Percentiles rank a stretch among this genome's conserved stretches.
Conservation (phyloP, 139 green algal genomes). For the Zygnema circumcarinatum region DNA sequence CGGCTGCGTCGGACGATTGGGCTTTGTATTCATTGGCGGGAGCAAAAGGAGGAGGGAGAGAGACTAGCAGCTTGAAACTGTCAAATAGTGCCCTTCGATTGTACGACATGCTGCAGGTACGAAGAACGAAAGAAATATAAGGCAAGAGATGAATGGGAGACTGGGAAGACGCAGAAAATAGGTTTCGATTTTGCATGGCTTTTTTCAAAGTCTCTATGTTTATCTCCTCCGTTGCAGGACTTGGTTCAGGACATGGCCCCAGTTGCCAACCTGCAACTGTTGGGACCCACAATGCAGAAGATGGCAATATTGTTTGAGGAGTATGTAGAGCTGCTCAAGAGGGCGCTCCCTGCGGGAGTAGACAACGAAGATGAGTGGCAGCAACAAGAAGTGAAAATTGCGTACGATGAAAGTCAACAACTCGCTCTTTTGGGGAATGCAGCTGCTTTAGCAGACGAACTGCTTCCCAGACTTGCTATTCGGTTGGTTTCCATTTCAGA, state of each 20-base stretch:
- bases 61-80: slow-evolving; percentile 24
- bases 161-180: not conserved
- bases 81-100: slow-evolving; percentile 40
- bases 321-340: slow-evolving; percentile 39
- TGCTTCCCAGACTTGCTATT: slow-evolving; percentile 20
- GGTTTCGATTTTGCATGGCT: not conserved
- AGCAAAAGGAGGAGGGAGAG: slow-evolving; percentile 3
- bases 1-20: slow-evolving; percentile 41
- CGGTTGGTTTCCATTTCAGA: not conserved
- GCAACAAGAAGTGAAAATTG: not conserved
- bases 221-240: slow-evolving; percentile 23
- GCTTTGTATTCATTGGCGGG: slow-evolving; percentile 2
- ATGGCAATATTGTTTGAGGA: slow-evolving; percentile 42
- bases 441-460: slow-evolving; percentile 37
- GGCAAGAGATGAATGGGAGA: not conserved
- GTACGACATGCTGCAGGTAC: slow-evolving; percentile 32
- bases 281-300: slow-evolving; percentile 15
- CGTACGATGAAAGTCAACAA: slow-evolving; percentile 38
- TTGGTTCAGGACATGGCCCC: slow-evolving; percentile 38
- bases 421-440: slow-evolving; percentile 57
- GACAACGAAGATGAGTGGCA: slow-evolving; percentile 21
- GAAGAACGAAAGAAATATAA: not conserved
- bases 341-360: slow-evolving; percentile 4
- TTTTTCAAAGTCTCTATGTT: no score
- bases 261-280: slow-evolving; percentile 34